Percentiles rank a stretch among this genome's conserved stretches.
These are phyloP conservation scores for Mucor piriformis DNA, from an alignment of 371 early-diverging fungal genomes.

Conservation along the genomic window DNA sequence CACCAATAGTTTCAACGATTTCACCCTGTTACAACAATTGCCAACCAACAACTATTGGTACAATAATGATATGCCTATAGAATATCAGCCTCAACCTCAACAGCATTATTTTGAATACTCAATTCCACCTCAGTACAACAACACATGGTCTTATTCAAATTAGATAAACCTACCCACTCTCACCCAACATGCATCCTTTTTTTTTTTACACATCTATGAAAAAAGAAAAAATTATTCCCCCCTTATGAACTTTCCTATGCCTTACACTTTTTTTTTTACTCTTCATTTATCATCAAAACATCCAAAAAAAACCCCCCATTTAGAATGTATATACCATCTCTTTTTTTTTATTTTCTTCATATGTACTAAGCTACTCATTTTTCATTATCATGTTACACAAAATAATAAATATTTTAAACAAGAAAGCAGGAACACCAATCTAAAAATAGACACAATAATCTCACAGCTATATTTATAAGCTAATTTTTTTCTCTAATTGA, in stretches of 20 bases:
- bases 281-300: not conserved
- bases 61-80: slow-evolving; percentile 3
- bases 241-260: slow-evolving; percentile 3
- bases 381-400: slow-evolving; percentile 9
- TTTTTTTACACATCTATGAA: not conserved
- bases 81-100: slow-evolving; percentile 7
- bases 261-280: not conserved
- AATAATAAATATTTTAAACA: slow-evolving; percentile 1
- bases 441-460: not conserved
- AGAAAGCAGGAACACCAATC: not conserved
- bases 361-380: slow-evolving; percentile 5
- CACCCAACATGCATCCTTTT: not conserved
- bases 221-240: not conserved
- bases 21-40: not conserved
- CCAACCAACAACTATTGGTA: not conserved
- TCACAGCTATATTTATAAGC: not conserved
- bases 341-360: not conserved
- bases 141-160: slow-evolving; percentile 6
- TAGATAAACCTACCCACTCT: not conserved
- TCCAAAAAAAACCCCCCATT: not conserved
- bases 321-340: slow-evolving; percentile 14
- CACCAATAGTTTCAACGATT: not conserved
- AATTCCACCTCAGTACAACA: slow-evolving; percentile 7
- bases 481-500: not conserved
- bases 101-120: slow-evolving; percentile 8